Evolutionary conservation across 2,329 filamentous ascomycete species (phyloP), one percentile per base, ranked within the genome.

Genomic region (Aspergillus glaucus): DNA sequence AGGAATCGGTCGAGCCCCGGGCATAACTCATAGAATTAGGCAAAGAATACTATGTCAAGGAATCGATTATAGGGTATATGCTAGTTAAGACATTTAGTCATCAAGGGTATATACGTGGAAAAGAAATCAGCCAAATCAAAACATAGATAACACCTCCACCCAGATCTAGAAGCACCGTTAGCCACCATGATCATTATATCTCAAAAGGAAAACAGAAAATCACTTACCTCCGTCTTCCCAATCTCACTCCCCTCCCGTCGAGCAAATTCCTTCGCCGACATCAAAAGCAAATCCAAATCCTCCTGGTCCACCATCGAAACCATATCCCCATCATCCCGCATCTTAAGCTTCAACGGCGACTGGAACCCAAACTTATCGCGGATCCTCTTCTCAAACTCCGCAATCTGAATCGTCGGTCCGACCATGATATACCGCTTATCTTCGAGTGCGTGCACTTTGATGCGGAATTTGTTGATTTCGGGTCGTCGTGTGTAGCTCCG

Each of bases 281-380:
- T 79, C 47, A 97, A 78, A 24, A 88, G 84, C 82, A 96, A 87
- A 45, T 97, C 91, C 54, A 96, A 72, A 72, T 98, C 93, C 62
- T 98, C 93, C 68, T 96, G 88, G 67, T 98, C 93, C 26, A 87
- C 90, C 81, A 98, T 86, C 28, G 92, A 96, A 63, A 98, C 94
- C 87, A 96, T 92, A 63, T 97, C 92, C 3, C 86, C 87, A 48
- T 85, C 78, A 58, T 97, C 93, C 75, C 93, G 93, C 70, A 96
- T 85, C 77, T 91, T 94, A 74, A 96, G 92, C 49, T 82, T 81
- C 53, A 85, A 74, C 48, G 80, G 75, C 48, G 62, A 59, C 30
- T 60, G 63, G 54, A 96, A 76, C 12, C 80, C 84, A 63, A 97
- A 95, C 71, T 98, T 98, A 54, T 90, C 86, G 43, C 86, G 80